Conservation (phyloP, 352 stramenopile genomes). For the Thraustochytrium sp. region DNA sequence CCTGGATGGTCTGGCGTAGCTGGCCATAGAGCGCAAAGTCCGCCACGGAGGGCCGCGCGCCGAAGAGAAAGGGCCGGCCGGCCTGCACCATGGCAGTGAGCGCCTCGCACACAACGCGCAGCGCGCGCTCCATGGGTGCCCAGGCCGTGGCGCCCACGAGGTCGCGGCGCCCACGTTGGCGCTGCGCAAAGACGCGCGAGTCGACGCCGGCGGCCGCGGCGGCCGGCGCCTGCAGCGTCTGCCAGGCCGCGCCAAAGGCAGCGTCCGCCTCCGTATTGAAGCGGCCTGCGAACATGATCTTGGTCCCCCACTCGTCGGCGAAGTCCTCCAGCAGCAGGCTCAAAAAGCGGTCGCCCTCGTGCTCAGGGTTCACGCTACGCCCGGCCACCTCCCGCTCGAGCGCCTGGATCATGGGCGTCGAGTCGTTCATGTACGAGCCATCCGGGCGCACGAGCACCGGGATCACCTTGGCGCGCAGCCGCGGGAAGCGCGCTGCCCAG, state of each 20-base stretch:
- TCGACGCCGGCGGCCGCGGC: not conserved
- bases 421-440: not conserved
- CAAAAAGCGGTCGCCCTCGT: not conserved
- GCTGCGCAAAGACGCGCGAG: not conserved
- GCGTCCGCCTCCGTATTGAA: not conserved
- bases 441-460: constrained; percentile 6
- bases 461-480: constrained; percentile 6
- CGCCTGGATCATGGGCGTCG: not conserved
- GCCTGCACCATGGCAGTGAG: not conserved
- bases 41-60: not conserved
- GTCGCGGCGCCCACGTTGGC: not conserved
- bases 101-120: not conserved
- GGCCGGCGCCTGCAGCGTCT: not conserved
- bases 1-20: not conserved
- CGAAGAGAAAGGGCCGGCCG: constrained; percentile 3
- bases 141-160: not conserved
- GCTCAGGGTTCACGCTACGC: not conserved
- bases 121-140: not conserved
- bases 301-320: constrained; percentile 13
- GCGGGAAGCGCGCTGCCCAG: not conserved
- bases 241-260: constrained; percentile 4
- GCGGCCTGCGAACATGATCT: constrained; percentile 30
- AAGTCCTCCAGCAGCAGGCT: not conserved
- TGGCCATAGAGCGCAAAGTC: constrained; percentile 29
- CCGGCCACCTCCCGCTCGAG: not conserved